Evolutionary conservation across 306 rosid genomes (phyloP).

Genomic region (Citrullus amarus): DNA sequence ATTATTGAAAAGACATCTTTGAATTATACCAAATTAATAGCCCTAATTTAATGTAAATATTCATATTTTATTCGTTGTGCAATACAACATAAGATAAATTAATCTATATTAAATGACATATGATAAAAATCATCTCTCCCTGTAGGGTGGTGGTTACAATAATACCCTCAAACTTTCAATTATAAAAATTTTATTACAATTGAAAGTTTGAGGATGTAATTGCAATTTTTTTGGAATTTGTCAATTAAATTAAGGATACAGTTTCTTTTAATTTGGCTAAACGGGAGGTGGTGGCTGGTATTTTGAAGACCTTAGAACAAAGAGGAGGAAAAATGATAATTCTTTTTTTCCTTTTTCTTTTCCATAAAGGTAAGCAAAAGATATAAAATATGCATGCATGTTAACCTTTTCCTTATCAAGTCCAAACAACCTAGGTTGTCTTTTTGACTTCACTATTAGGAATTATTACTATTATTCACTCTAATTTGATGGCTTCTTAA

Average conservation of each 20-base stretch:
- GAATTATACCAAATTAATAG: background rate
- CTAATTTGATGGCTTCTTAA: background rate
- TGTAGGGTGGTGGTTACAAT: too few species aligned
- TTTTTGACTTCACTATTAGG: background rate
- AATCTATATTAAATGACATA: background rate
- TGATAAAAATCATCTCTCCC: too few species aligned
- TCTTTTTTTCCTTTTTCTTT: background rate
- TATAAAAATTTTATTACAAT: too few species aligned
- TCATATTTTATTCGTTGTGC: background rate
- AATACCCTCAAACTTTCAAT: too few species aligned
- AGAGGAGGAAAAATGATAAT: too few species aligned
- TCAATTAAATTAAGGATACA: too few species aligned
- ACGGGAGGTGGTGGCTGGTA: background rate
- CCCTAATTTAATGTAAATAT: background rate
- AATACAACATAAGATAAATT: background rate
- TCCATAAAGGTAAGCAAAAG: background rate
- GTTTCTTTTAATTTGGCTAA: too few species aligned
- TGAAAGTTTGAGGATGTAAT: too few species aligned
- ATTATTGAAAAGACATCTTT: background rate
- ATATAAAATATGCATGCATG: background rate
- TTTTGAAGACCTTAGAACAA: background rate
- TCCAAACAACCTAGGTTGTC: background rate
- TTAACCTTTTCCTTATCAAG: background rate
- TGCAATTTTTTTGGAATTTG: too few species aligned
- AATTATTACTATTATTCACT: background rate